Base-by-base conservation (phyloP, 2,329 filamentous ascomycete species). In the Fusarium sp. region DNA sequence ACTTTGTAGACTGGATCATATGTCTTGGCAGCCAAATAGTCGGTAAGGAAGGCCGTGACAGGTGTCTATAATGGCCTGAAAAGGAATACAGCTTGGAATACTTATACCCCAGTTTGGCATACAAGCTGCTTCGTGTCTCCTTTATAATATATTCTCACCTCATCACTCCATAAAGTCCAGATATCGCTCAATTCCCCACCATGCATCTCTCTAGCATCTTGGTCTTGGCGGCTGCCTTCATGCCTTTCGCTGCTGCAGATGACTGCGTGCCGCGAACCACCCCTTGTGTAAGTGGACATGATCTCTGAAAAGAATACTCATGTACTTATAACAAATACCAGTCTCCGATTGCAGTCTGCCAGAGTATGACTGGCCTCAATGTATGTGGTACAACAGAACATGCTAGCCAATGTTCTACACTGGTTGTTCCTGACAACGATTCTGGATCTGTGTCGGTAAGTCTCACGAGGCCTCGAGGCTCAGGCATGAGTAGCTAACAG, bases 291-390 rank as follows among this genome's bases (percentile, higher is more conserved):
- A 53, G 32, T 37, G 3, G 2, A 8, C 9, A 19, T 6, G 2
- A 15, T 11, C 6, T 11, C 1, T 9, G 4, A 25, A 16, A 1
- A 11, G 0, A 10, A 25, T 10, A 8, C 3, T 1, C 3, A 1
- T 11, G 7, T 15, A 21, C n/a, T 35, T 5, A 37, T 15, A 15
- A 2, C 4, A 6, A 0, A 25, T 37, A 6, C 0, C 4, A 53
- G 49, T 28, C 32, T 12, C 49, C 49, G 1, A 28, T 53, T 16
- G 12, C 3, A 21, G 32, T 37, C 9, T 53, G 32, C 9, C 0
- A n/a, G 0, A 21, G 23, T 6, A 16, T 53, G 18, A 16, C 9
- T 12, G 49, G 32, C 7, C 2, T 37, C 5, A 28, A 28, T 8
- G 49, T 53, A 3, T 53, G 33, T 16, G 13, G 18, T 21, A 28